These are phyloP conservation scores for Apiospora saccharicola DNA, from an alignment of 2,329 filamentous ascomycete species.

Conservation along the genomic window DNA sequence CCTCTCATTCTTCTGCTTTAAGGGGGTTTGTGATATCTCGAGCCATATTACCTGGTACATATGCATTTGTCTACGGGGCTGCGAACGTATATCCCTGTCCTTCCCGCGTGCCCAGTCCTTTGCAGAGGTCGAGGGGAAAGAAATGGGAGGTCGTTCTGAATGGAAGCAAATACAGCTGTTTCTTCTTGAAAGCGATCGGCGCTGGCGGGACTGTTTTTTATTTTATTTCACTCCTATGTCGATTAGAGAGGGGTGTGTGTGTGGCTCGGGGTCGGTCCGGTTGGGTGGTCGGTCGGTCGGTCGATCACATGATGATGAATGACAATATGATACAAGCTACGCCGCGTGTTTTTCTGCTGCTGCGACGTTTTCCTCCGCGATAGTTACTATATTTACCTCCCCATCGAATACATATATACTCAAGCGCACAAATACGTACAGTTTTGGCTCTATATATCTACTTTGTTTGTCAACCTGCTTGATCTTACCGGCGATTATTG, in stretches of 20 bases:
- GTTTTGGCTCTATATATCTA: not conserved
- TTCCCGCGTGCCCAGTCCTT: not conserved
- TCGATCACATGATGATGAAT: constrained; percentile 2
- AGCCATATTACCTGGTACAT: not conserved
- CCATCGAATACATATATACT: not conserved
- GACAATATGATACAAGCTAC: constrained; percentile 12
- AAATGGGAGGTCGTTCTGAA: not conserved
- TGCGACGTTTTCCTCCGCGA: not conserved
- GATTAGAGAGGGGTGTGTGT: not conserved
- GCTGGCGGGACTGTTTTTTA: not conserved
- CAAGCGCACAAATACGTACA: not conserved
- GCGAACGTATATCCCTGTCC: not conserved
- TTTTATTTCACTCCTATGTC: not conserved
- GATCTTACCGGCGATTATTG: not conserved
- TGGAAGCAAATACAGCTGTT: not conserved
- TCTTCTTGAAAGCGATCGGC: constrained; percentile 14
- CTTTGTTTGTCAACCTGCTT: not conserved
- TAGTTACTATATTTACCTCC: not conserved
- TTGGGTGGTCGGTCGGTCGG: not conserved
- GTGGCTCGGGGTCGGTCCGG: constrained; percentile 1
- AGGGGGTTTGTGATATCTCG: not conserved
- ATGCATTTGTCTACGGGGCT: not conserved
- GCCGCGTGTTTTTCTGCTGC: not conserved
- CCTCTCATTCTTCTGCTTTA: not conserved
- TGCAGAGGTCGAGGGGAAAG: not conserved